Base-by-base conservation (phyloP, 2,329 filamentous ascomycete species). In the Uncinocarpus reesii region DNA sequence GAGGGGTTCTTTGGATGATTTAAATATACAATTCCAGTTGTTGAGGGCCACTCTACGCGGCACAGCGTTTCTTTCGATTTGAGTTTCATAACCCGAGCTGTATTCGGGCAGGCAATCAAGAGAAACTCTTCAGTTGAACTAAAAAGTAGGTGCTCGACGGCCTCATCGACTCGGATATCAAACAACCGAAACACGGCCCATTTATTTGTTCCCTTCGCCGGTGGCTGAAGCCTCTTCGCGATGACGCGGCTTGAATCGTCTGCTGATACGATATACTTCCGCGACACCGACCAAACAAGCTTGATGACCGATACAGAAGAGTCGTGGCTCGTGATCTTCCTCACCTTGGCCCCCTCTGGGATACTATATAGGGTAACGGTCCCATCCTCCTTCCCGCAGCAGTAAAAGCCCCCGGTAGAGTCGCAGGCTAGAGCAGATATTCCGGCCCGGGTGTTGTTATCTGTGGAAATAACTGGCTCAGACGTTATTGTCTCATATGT, bases 311-410 rank as follows among this genome's bases (percentile, higher is more conserved):
- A 29, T 3, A 16, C 31, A 2, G 28, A 21, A 1, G 15, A 16
- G 2, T 41, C 26, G 16, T 51, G 52, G 7, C 28, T 32, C 29
- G 43, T 51, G 15, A 53, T 21, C n/a, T 47, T 47, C 26, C 37
- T 41, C 23, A 48, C 42, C 15, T 26, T 48, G 13, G 45, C 13
- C 1, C 40, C 48, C 3, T 40, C 40, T 26, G 42, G 32, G 13
- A 38, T 44, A 15, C 54, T 51, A 28, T 55, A 49, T 8, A 58
- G 52, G 23, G 29, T 35, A 15, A 60, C 52, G 18, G 42, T 47
- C 8, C 58, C 57, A 48, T 56, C 53, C 6, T 59, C 55, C 42
- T 46, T 54, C n/a, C 58, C 57, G 38, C 35, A 52, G 41, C 56
- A 56, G 40, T 53, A 60, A 48, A 52, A 55, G 10, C 24, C 20